Evolutionary conservation across 805 yeast genomes (phyloP), one percentile per base, ranked within the genome.

Genomic region (Zygosaccharomyces bisporus): DNA sequence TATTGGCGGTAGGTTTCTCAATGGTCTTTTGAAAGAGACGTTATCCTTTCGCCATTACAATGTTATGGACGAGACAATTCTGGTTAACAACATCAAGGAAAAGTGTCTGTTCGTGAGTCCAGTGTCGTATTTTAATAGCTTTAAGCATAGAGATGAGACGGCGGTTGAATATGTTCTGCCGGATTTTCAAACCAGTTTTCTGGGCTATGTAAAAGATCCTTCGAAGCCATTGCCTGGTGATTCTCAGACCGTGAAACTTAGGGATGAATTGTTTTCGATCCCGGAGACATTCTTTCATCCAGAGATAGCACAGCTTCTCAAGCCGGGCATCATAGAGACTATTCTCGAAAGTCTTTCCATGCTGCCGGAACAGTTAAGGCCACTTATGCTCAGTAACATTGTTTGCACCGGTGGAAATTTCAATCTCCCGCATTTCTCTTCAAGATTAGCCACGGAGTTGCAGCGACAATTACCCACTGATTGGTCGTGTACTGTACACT

Each of bases 231-330:
- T 60, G 29, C 66, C 74, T 2, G 72, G 67, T 17, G 83, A 80
- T 38, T 69, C 76, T 8, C 96, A 90, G 61, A 72, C 81, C 1
- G 67, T 91, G 29, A 68, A 74, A 39, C 71, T 93, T 4, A 74
- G 72, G 19, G 97, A 91, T 62, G 99, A 93, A 63, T 67, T 96
- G 45, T 91, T 93, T 64, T 74, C 86, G 1, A 77, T 86, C 2
- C 96, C 98, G 0, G 99, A 93, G 59, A 71, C 86, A 1, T 70
- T 86, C 27, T 90, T 87, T 63, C 89, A 83, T 54, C 99, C 99
- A 0, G 86, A 81, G 48, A 80, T 86, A 44, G 74, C 86, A 1
- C 88, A 86, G 10, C 70, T 91, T 24, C 76, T 81, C 52, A 82
- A 89, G 53, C 80, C 91, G 0, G 97, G 96, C 10, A 64, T 95